Percentiles rank a stretch among this genome's conserved stretches.
phyloP scores from a whole-genome alignment of 2,329 filamentous ascomycete genomes.

The Thielaviopsis punctulata region DNA sequence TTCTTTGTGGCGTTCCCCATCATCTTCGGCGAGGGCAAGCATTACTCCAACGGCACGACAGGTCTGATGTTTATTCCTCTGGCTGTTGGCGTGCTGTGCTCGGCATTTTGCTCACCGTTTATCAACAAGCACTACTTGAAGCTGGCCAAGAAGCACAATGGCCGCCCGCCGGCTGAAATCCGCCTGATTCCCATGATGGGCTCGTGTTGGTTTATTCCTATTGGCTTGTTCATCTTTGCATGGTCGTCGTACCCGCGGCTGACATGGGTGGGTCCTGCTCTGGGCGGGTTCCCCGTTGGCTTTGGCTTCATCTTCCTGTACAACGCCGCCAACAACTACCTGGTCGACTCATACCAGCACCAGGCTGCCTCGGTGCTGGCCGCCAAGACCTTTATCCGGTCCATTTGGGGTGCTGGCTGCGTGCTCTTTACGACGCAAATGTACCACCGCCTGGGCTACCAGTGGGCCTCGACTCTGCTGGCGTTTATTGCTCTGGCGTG shows the following conservation, averaged over 20 bases:
- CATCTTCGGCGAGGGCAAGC: slow-evolving; percentile 65
- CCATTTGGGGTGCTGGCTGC: slow-evolving; percentile 61
- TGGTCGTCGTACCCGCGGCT: slow-evolving; percentile 47
- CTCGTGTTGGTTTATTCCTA: slow-evolving; percentile 53
- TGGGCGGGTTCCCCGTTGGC: slow-evolving; percentile 55
- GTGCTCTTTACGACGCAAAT: slow-evolving; percentile 73
- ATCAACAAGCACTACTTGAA: slow-evolving; percentile 71
- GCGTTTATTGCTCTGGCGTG: slow-evolving; percentile 61
- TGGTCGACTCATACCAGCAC: slow-evolving; percentile 45
- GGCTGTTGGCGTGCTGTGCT: slow-evolving; percentile 50
- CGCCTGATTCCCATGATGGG: slow-evolving; percentile 72
- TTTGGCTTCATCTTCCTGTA: slow-evolving; percentile 76
- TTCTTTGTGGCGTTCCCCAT: slow-evolving; percentile 56
- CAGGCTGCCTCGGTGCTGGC: slow-evolving; percentile 69
- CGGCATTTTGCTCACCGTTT: slow-evolving; percentile 48
- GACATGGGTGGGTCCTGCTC: slow-evolving; percentile 53
- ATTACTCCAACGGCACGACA: slow-evolving; percentile 54
- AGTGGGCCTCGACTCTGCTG: slow-evolving; percentile 59
- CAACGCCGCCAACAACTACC: slow-evolving; percentile 62
- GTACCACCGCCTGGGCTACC: slow-evolving; percentile 53
- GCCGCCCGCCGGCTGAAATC: slow-evolving; percentile 58
- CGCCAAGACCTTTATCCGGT: slow-evolving; percentile 64
- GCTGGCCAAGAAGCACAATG: slow-evolving; percentile 43
- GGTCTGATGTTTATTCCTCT: slow-evolving; percentile 80
- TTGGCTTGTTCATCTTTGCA: slow-evolving; percentile 41